phyloP scores from a whole-genome alignment of 148 eudicot species.

The Arbutus unedo region DNA sequence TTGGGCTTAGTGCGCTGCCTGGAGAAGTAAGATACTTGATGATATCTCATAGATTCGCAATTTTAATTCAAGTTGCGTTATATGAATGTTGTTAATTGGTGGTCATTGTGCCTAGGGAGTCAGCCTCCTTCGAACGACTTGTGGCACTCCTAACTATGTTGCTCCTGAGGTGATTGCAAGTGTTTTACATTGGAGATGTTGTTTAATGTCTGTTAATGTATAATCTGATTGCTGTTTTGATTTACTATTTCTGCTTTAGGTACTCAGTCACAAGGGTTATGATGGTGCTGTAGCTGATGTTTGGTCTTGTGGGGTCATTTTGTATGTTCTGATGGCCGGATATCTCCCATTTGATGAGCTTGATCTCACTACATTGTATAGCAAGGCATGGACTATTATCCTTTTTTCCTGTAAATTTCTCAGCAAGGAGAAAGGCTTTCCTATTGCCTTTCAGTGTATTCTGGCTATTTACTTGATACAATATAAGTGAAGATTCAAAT shows the following conservation, averaged over 20 bases:
- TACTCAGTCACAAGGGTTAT: constrained; percentile 95
- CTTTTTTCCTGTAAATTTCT: not conserved
- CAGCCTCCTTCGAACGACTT: constrained; percentile 82
- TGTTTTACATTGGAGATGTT: not conserved
- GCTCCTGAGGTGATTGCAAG: constrained; percentile 82
- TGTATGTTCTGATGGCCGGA: constrained; percentile 92
- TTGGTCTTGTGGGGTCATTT: constrained; percentile 98
- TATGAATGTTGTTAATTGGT: constrained; percentile 9
- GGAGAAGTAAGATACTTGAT: constrained; percentile 54
- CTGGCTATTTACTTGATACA: not conserved
- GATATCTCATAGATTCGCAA: constrained; percentile 7
- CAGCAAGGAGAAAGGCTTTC: not conserved
- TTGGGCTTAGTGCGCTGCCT: constrained; percentile 94
- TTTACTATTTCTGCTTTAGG: constrained; percentile 41
- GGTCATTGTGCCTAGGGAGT: constrained; percentile 59
- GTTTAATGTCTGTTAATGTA: not conserved
- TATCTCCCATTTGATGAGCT: constrained; percentile 97
- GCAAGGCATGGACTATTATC: constrained; percentile 58
- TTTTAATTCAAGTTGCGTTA: not conserved
- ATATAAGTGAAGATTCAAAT: not conserved
- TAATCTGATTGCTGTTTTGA: not conserved
- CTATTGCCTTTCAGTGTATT: not conserved
- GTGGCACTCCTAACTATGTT: constrained; percentile 98
- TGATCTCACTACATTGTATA: constrained; percentile 86
- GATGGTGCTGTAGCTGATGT: constrained; percentile 94